Evolutionary conservation across 2,329 filamentous ascomycete species (phyloP).

Genomic region (Cercospora zeina): DNA sequence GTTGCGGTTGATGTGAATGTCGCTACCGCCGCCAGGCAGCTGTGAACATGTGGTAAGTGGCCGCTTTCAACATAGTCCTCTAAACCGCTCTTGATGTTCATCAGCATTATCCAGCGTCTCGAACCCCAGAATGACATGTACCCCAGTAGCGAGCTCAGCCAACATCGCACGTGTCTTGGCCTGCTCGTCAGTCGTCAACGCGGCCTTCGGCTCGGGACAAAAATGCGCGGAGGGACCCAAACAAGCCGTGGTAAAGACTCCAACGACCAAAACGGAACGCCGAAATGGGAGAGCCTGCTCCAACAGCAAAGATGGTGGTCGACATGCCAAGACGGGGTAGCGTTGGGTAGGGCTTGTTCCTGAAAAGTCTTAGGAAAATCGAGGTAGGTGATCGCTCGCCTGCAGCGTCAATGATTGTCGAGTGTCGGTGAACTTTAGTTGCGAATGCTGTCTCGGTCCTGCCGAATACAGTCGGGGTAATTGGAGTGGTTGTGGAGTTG

Average conservation of each 20-base stretch:
- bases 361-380: too few species aligned
- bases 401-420: neutral
- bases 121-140: neutral
- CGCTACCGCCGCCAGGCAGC: neutral
- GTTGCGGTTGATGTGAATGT: neutral
- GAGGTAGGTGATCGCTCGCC: too few species aligned
- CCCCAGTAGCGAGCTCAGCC: neutral
- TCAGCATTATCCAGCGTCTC: too few species aligned
- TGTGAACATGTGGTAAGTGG: too few species aligned
- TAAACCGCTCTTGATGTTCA: too few species aligned
- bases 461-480: neutral
- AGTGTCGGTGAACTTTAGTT: neutral
- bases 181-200: neutral
- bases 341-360: too few species aligned
- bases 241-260: too few species aligned
- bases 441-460: neutral
- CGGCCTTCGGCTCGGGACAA: neutral
- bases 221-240: neutral
- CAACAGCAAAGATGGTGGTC: neutral
- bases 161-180: neutral
- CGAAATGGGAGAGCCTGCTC: neutral
- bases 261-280: neutral
- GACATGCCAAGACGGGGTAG: neutral
- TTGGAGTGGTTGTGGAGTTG: too few species aligned
- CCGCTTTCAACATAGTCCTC: too few species aligned